Percentiles rank a stretch among this genome's conserved stretches.
phyloP scores from a whole-genome alignment of 257 asterid genomes.

The Coffea canephora region DNA sequence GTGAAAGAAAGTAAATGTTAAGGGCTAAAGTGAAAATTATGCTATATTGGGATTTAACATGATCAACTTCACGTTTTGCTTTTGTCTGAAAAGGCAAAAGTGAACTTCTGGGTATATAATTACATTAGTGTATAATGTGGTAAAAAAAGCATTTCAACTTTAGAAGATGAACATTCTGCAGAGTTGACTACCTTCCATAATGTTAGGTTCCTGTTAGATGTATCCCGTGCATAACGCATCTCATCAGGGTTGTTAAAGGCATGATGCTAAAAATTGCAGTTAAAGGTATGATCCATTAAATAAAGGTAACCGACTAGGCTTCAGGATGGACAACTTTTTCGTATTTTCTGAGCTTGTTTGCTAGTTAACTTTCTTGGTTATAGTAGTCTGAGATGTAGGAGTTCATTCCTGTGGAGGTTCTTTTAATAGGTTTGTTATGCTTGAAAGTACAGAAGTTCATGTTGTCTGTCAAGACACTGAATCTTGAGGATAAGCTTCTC shows the following conservation, averaged over 20 bases:
- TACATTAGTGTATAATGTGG: not conserved
- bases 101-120: not conserved
- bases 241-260: not conserved
- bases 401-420: not conserved
- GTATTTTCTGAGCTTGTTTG: not conserved
- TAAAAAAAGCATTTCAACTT: not conserved
- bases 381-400: not conserved
- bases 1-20: not conserved
- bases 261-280: not conserved
- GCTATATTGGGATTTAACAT: not conserved
- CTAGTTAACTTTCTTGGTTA: not conserved
- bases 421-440: not conserved
- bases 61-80: not conserved
- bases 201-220: not conserved
- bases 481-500: not conserved
- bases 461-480: not conserved
- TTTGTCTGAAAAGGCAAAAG: not conserved
- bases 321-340: not conserved
- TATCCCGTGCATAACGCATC: not conserved
- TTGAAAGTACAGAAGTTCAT: not conserved
- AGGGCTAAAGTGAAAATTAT: not conserved
- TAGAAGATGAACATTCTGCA: not conserved
- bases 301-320: not conserved
- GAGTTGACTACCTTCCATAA: not conserved
- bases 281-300: not conserved